Percentiles rank a stretch among this genome's conserved stretches.
These are phyloP conservation scores for Adansonia grandidieri DNA, from an alignment of 441 rosid genomes.

Conservation along the genomic window DNA sequence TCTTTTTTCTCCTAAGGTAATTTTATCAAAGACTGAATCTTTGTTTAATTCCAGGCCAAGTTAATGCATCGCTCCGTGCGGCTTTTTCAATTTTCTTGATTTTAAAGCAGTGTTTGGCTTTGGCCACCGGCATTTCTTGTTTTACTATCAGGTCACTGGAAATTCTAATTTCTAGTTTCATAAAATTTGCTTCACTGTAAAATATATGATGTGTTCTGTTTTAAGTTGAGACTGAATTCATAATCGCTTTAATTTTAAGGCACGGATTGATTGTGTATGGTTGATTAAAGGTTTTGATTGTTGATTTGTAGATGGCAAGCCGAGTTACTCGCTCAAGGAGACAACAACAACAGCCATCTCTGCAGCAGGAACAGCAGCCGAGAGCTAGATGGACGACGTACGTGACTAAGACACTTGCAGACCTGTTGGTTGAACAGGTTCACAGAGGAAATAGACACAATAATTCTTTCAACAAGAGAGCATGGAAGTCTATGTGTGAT, in stretches of 20 bases:
- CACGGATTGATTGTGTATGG: background rate
- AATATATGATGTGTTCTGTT: too few species aligned
- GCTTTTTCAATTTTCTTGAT: background rate
- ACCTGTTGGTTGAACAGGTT: conserved; percentile 53
- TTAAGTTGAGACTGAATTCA: background rate
- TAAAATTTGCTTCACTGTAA: background rate
- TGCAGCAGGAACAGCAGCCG: conserved; percentile 39
- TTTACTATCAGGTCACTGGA: background rate
- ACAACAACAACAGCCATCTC: conserved; percentile 19
- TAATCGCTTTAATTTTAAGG: background rate
- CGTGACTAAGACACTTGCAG: conserved; percentile 48
- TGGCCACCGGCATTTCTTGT: background rate
- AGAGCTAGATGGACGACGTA: conserved; percentile 54
- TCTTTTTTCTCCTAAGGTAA: background rate
- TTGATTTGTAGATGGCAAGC: conserved; percentile 34
- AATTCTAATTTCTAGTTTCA: background rate
- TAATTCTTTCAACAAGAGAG: conserved; percentile 45
- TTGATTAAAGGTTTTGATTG: conserved; percentile 2
- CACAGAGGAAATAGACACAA: conserved; percentile 48
- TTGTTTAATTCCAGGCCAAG: background rate
- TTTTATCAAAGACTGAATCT: background rate
- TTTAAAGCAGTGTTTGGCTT: background rate
- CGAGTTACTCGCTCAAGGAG: conserved; percentile 40
- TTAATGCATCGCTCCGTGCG: background rate
- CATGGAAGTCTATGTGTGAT: conserved; percentile 50